Evolutionary conservation across 2,329 filamentous ascomycete species (phyloP).

Genomic region (Dryadomyces quercus-mongolicae): DNA sequence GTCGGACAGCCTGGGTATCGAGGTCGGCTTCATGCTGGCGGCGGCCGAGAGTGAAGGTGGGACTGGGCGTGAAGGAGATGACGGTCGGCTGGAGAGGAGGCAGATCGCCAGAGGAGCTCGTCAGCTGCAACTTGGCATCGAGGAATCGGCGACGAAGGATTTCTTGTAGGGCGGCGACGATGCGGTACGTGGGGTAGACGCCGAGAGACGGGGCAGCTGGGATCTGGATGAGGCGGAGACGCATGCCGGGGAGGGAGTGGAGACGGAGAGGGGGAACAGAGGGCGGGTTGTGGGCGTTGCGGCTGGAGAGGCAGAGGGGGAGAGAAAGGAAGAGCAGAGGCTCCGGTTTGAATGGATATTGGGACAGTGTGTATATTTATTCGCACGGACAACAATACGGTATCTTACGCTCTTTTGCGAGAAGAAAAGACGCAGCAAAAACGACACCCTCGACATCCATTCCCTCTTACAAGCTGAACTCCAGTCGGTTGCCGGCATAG

Average conservation of each 20-base stretch:
- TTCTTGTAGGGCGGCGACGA: slow-evolving; percentile 25
- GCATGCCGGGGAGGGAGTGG: slow-evolving; percentile 9
- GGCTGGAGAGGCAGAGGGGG: no score
- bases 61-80: slow-evolving; percentile 69
- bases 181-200: slow-evolving; percentile 22
- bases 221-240: slow-evolving; percentile 27
- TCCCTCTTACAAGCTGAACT: slow-evolving; percentile 31
- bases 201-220: slow-evolving; percentile 15
- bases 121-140: slow-evolving; percentile 34
- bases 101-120: slow-evolving; percentile 4
- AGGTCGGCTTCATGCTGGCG: slow-evolving; percentile 49
- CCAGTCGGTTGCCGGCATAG: slow-evolving; percentile 40
- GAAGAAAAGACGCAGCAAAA: neutral
- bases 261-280: neutral
- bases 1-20: slow-evolving; percentile 28
- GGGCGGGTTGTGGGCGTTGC: no score
- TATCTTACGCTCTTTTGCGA: neutral
- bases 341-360: neutral
- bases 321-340: neutral
- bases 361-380: neutral
- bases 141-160: slow-evolving; percentile 37
- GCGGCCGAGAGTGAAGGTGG: slow-evolving; percentile 83
- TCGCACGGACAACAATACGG: neutral
- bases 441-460: neutral
- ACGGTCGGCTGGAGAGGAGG: slow-evolving; percentile 53